These are phyloP conservation scores for Neohortaea acidophila DNA, from an alignment of 495 filamentous ascomycete genomes.

Conservation along the genomic window DNA sequence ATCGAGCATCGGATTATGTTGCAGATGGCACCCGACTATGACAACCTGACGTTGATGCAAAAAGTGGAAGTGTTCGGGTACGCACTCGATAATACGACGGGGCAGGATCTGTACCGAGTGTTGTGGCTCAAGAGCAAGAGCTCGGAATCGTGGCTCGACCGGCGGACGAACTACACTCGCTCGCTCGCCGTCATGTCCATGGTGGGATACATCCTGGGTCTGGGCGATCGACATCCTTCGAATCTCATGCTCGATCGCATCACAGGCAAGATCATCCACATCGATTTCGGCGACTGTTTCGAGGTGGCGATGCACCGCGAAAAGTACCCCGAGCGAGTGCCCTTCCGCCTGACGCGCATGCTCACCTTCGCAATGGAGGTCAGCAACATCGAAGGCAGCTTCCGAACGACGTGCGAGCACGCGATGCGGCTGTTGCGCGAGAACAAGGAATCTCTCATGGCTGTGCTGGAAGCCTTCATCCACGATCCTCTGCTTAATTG, in stretches of 20 bases:
- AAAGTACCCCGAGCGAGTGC: conserved; percentile 94
- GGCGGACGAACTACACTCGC: conserved; percentile 92
- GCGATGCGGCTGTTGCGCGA: conserved; percentile 94
- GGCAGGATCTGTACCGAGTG: conserved; percentile 94
- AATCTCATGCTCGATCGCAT: conserved; percentile 93
- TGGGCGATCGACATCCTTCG: conserved; percentile 91
- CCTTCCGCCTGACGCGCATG: conserved; percentile 95
- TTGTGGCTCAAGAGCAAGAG: conserved; percentile 97
- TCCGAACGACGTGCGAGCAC: conserved; percentile 91
- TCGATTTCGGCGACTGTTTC: conserved; percentile 98
- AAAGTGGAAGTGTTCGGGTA: conserved; percentile 99
- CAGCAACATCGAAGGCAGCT: conserved; percentile 96
- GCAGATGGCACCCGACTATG: conserved; percentile 98
- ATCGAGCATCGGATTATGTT: conserved; percentile 99
- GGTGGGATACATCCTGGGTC: conserved; percentile 95
- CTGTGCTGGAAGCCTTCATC: conserved; percentile 95
- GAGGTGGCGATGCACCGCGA: conserved; percentile 99
- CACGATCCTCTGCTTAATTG: conserved; percentile 96
- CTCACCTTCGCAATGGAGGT: conserved; percentile 99
- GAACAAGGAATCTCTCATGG: conserved; percentile 97
- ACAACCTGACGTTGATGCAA: conserved; percentile 96
- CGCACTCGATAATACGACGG: conserved; percentile 95
- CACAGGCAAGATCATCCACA: conserved; percentile 92
- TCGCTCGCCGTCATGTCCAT: conserved; percentile 99
- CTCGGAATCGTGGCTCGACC: conserved; percentile 92